Evolutionary conservation across 2,329 filamentous ascomycete species (phyloP), one percentile per base, ranked within the genome.

Genomic region (Lomentospora prolificans): DNA sequence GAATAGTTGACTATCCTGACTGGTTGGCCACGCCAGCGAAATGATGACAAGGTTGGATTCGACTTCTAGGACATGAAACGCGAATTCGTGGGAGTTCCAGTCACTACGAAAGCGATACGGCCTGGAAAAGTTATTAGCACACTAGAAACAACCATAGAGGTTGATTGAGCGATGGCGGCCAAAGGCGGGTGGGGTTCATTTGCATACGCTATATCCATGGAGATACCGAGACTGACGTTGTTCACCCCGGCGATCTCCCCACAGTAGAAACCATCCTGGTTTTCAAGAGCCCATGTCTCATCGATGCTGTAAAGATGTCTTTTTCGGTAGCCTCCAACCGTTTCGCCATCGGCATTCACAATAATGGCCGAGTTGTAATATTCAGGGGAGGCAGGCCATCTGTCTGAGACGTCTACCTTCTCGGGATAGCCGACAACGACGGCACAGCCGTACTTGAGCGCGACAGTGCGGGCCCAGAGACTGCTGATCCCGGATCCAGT

Each of bases 11-110:
- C 67, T 74, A 61, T 73, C 76, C 58, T 74, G 81, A 55, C 66
- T 72, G 1, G 86, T 89, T 31, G 87, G 73, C 87, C 87, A 92
- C 0, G 88, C 86, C 87, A 91, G 90, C 3, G 80, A 81, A 0
- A 92, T 60, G 30, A 90, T 79, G 2, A 89, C 81, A 0, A 91
- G 60, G 14, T 82, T 81, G 0, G 85, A 77, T 0, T 75, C 63
- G 0, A 71, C 68, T 1, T 80, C 69, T 0, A 89, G 65, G 5
- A 84, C 71, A 44, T 87, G 81, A 22, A 71, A 78, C 0, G 76
- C 76, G 74, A 9, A 57, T 58, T 69, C 57, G 24, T 50, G 61
- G 0, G 30, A 41, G 0, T 50, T 31, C 59, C 59, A 62, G 2
- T 57, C 52, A 3, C 56, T 57, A 12, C 54, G 54, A n/a, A 60